Evolutionary conservation across 2,329 filamentous ascomycete species (phyloP).

Genomic region (Emmonsia crescens): DNA sequence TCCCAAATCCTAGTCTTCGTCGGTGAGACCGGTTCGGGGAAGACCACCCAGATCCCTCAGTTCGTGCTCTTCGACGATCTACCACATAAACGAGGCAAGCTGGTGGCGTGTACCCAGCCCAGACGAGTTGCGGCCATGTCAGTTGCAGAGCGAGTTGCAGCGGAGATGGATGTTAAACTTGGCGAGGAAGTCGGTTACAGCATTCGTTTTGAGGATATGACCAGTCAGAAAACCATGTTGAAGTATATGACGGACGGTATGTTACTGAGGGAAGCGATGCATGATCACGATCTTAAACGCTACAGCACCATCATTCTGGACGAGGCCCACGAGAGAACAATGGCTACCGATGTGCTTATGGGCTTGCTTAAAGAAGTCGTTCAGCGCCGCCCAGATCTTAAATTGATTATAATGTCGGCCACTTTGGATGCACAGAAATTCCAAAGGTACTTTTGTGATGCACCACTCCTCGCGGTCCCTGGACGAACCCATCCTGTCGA

Average conservation of each 20-base stretch:
- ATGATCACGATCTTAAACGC: constrained; percentile 80
- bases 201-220: constrained; percentile 97
- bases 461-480: constrained; percentile 84
- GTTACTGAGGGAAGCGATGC: constrained; percentile 90
- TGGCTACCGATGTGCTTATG: constrained; percentile 96
- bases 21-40: constrained; percentile 97
- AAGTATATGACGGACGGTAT: constrained; percentile 99
- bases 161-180: constrained; percentile 88
- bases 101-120: constrained; percentile 94
- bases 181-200: constrained; percentile 97
- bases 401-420: constrained; percentile 98
- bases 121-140: constrained; percentile 98
- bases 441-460: constrained; percentile 91
- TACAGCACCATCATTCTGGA: constrained; percentile 98
- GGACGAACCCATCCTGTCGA: constrained; percentile 94
- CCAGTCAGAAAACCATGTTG: constrained; percentile 74
- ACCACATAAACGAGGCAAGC: constrained; percentile 72
- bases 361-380: constrained; percentile 88
- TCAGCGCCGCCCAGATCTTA: constrained; percentile 70
- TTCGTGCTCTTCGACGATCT: constrained; percentile 97
- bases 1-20: constrained; percentile 97
- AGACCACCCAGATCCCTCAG: constrained; percentile 97
- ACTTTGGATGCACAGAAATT: constrained; percentile 97
- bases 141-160: constrained; percentile 91
- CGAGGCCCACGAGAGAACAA: constrained; percentile 94